phyloP scores from a whole-genome alignment of 306 rosid genomes.

The Delonix regia region DNA sequence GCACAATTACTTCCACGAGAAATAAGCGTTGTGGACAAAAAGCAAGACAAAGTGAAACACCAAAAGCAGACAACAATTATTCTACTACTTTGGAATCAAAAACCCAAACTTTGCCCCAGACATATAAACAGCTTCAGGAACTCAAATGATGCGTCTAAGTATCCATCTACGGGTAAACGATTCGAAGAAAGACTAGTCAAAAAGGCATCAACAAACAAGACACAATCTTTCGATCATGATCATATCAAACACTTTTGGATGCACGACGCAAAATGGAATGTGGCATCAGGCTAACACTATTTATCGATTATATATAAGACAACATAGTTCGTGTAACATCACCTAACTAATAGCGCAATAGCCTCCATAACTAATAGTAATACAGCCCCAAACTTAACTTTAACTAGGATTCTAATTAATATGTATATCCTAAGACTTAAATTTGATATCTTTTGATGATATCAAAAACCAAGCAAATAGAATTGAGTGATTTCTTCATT shows the following conservation, averaged over 20 bases:
- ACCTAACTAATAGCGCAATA: too few relatives aligned
- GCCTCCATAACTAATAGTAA: too few relatives aligned
- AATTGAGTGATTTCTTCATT: neutral
- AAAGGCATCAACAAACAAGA: too few relatives aligned
- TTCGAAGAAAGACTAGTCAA: neutral
- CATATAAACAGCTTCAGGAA: neutral
- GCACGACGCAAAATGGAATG: neutral
- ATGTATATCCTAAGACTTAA: neutral
- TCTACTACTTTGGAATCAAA: constrained; percentile 10
- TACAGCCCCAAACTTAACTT: too few relatives aligned
- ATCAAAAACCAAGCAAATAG: neutral
- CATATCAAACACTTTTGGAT: neutral
- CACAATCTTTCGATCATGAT: neutral
- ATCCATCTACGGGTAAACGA: neutral
- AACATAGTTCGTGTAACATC: too few relatives aligned
- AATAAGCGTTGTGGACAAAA: constrained; percentile 21
- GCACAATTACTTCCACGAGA: constrained; percentile 22
- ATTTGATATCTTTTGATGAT: neutral
- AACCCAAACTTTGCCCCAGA: neutral
- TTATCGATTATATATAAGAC: too few relatives aligned
- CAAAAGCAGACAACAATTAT: constrained; percentile 9
- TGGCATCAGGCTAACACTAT: too few relatives aligned
- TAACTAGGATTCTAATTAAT: too few relatives aligned
- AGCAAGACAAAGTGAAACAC: constrained; percentile 18
- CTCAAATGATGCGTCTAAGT: neutral